Evolutionary conservation across 768 basidiomycete species (phyloP).

Genomic region (Holtermanniella nyarrowii): DNA sequence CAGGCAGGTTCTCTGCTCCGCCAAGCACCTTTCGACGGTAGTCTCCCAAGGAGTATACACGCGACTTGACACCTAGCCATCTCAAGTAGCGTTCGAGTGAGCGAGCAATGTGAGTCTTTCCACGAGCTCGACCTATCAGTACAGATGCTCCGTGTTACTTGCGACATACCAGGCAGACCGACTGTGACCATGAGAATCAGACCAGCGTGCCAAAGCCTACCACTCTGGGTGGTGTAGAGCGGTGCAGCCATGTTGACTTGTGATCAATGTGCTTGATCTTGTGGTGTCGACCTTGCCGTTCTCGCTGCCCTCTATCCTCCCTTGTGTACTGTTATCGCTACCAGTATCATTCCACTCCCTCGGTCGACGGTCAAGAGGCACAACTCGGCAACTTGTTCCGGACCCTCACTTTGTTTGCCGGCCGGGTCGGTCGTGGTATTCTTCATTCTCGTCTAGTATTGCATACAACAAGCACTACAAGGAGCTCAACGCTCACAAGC

Average conservation of each 20-base stretch:
- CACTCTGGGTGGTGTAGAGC: conserved; percentile 71
- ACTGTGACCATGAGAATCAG: conserved; percentile 89
- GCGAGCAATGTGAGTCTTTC: conserved; percentile 93
- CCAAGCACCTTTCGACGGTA: conserved; percentile 84
- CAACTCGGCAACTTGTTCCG: too few relatives aligned
- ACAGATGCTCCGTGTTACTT: not conserved
- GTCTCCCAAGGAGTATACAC: conserved; percentile 89
- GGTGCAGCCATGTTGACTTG: conserved; percentile 77
- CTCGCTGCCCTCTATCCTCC: too few relatives aligned
- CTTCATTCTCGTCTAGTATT: too few relatives aligned
- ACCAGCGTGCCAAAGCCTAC: conserved; percentile 55
- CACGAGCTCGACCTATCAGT: conserved; percentile 50
- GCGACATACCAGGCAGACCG: conserved; percentile 58
- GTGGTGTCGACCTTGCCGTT: too few relatives aligned
- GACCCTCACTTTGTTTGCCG: too few relatives aligned
- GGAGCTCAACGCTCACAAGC: not conserved
- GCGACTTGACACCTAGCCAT: conserved; percentile 96
- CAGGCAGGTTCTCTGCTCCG: conserved; percentile 72
- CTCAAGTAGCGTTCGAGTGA: conserved; percentile 92
- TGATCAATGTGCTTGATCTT: not conserved
- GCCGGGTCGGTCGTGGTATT: too few relatives aligned
- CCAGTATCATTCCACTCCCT: too few relatives aligned
- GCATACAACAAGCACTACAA: not conserved
- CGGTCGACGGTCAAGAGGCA: too few relatives aligned
- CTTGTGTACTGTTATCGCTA: too few relatives aligned